Base-by-base conservation (phyloP, 257 asterid genomes). In the Salvia splendens region DNA sequence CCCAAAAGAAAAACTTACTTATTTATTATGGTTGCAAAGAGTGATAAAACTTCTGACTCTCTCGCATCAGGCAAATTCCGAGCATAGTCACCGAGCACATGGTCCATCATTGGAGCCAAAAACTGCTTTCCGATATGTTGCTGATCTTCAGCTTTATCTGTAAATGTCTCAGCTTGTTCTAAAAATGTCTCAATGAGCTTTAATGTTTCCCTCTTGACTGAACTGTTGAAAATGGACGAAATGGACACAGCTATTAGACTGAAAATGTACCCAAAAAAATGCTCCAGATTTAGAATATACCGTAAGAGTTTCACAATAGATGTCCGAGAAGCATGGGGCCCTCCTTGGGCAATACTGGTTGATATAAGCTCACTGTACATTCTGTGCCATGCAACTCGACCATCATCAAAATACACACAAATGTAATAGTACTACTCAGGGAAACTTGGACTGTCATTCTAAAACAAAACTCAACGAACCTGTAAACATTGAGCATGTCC, bases 101-200 rank as follows among this genome's bases (percentile, higher is more conserved):
- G 86, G 78, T 91, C 97, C 96, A 91, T 91, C 97, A 91, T 91
- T 38, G 88, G 96, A 16, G 95, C 95, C 72, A 91, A 91, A 78
- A 91, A 88, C 43, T 85, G 91, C 74, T 79, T 88, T 48, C 95
- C 97, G n/a, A 87, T 85, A 56, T 82, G 86, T 56, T 95, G 87
- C 67, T 86, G 95, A 52, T 84, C 91, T 77, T 87, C 96, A 63
- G 94, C 92, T 81, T 89, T 91, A 45, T 89, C 96, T 67, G 89
- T 78, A 81, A 89, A 89, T 61, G 95, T 84, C 79, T 87, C 96
- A 60, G 95, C 92, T 80, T 89, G 89, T 48, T 89, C 96, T 65
- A 91, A 76, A 84, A 89, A 91, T 54, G 96, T 91, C 81, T 89
- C 96, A 38, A 91, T 82, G 64, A 91, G 95, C 87, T 89, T 88